Conservation (phyloP, 2,329 filamentous ascomycete species). For the Lanzia echinophila region DNA sequence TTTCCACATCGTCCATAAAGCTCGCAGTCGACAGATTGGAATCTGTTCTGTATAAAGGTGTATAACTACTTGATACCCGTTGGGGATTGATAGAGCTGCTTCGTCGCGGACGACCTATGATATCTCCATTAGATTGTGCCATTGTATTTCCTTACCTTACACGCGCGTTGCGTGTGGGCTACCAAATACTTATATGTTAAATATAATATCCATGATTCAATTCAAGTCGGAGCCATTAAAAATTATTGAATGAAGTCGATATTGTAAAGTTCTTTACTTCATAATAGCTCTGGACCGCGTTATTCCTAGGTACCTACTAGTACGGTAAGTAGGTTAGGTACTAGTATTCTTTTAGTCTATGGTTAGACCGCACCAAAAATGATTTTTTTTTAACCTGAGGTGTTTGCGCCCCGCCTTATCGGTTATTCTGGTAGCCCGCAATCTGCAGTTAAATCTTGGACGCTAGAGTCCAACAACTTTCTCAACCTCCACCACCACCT, state of each 20-base stretch:
- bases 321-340: neutral
- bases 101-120: slow-evolving; percentile 19
- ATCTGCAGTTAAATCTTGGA: slow-evolving; percentile 10
- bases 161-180: slow-evolving; percentile 11
- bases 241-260: too few relatives aligned
- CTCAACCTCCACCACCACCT: slow-evolving; percentile 10
- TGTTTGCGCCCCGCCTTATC: slow-evolving; percentile 12
- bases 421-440: slow-evolving; percentile 11
- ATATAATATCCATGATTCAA: neutral
- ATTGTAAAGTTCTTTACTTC: too few relatives aligned
- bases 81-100: slow-evolving; percentile 28
- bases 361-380: too few relatives aligned
- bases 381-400: too few relatives aligned
- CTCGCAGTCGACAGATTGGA: slow-evolving; percentile 70
- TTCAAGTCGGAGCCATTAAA: too few relatives aligned
- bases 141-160: slow-evolving; percentile 14
- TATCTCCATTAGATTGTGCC: slow-evolving; percentile 23
- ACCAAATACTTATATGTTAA: neutral
- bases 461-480: slow-evolving; percentile 12
- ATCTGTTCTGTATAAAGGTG: slow-evolving; percentile 52
- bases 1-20: slow-evolving; percentile 93
- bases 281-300: too few relatives aligned
- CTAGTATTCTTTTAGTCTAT: neutral
- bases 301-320: too few relatives aligned
- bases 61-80: slow-evolving; percentile 20